phyloP scores from a whole-genome alignment of 2,329 filamentous ascomycete species.

The Biscogniauxia marginata region DNA sequence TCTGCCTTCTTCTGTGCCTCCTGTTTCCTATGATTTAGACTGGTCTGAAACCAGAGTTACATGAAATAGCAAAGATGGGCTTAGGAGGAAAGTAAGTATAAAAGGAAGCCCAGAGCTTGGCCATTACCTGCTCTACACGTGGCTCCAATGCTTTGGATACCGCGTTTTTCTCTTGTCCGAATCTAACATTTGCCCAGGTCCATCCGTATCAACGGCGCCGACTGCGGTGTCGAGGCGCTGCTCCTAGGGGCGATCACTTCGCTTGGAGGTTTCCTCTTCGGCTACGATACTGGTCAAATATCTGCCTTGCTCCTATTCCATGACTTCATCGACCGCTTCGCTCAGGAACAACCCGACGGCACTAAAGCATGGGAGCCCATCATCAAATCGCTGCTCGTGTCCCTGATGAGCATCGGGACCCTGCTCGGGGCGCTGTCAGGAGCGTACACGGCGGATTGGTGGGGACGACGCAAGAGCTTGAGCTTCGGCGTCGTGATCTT shows the following conservation, averaged over 20 bases:
- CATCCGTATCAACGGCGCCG: conserved; percentile 42
- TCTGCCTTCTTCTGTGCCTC: neutral
- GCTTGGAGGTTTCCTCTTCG: conserved; percentile 62
- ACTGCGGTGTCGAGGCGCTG: conserved; percentile 41
- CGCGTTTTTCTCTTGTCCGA: neutral
- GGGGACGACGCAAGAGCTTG: conserved; percentile 57
- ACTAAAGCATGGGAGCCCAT: conserved; percentile 40
- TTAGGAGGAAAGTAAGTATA: conserved; percentile 5
- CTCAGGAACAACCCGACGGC: conserved; percentile 41
- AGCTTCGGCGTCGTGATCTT: conserved; percentile 55
- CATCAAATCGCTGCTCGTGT: conserved; percentile 52
- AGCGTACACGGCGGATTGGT: conserved; percentile 55
- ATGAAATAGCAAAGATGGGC: conserved; percentile 6
- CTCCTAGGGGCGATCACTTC: conserved; percentile 51
- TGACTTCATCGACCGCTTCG: conserved; percentile 59
- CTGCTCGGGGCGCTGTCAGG: conserved; percentile 53
- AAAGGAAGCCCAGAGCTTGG: no score
- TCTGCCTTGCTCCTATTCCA: conserved; percentile 48
- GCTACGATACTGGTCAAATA: conserved; percentile 63
- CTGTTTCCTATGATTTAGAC: neutral
- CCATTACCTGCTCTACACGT: neutral
- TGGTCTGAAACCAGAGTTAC: neutral
- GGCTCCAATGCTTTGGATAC: neutral
- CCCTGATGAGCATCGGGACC: conserved; percentile 55
- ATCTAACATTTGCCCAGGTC: conserved; percentile 28